A percentile compares a stretch with the other conserved stretches of the same genome.
Conservation (phyloP, 768 basidiomycete genomes). For the Termitomyces sp. region DNA sequence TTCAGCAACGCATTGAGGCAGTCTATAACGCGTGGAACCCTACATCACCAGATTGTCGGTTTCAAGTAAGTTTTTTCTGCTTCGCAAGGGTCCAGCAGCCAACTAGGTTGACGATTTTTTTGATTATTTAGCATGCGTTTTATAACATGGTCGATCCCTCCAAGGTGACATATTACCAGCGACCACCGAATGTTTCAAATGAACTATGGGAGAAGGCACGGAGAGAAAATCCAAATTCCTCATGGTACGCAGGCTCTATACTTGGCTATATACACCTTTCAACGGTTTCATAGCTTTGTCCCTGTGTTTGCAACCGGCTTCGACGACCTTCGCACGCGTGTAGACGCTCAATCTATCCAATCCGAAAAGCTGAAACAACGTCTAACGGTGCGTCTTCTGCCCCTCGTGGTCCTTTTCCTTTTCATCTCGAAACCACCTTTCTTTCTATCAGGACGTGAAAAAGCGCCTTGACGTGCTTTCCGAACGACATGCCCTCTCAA, state of each 20-base stretch:
- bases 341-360: slow-evolving; percentile 69
- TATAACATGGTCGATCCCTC: slow-evolving; percentile 79
- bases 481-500: slow-evolving; percentile 60
- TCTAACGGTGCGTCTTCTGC: slow-evolving; percentile 38
- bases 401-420: neutral
- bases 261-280: neutral
- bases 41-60: slow-evolving; percentile 61
- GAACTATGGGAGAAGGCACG: slow-evolving; percentile 79
- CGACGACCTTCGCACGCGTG: slow-evolving; percentile 73
- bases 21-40: slow-evolving; percentile 73
- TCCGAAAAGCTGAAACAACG: slow-evolving; percentile 64
- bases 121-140: slow-evolving; percentile 58
- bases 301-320: slow-evolving; percentile 80
- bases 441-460: slow-evolving; percentile 50
- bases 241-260: slow-evolving; percentile 43
- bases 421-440: neutral
- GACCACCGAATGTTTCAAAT: slow-evolving; percentile 67
- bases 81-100: neutral
- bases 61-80: slow-evolving; percentile 53
- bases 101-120: neutral
- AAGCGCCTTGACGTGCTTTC: slow-evolving; percentile 55
- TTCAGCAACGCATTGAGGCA: slow-evolving; percentile 56
- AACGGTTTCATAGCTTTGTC: slow-evolving; percentile 47
- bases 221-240: slow-evolving; percentile 77
- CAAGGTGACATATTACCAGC: slow-evolving; percentile 59